Evolutionary conservation across 805 yeast species (phyloP).

Genomic region (Candida mattraensis): DNA sequence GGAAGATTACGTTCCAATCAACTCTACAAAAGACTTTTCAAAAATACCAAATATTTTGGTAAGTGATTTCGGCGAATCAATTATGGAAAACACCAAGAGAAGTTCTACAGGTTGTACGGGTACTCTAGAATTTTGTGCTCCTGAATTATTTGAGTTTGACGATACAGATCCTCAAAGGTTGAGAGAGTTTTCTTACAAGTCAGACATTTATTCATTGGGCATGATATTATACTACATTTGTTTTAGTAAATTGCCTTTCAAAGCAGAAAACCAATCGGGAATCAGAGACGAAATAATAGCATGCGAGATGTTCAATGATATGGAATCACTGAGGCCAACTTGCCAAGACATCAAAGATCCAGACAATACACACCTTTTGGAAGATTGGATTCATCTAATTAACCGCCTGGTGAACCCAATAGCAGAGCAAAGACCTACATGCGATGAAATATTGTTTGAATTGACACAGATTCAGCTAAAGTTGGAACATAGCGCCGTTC

Average conservation of each 20-base stretch:
- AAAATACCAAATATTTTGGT: slow-evolving; percentile 69
- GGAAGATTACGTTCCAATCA: slow-evolving; percentile 24
- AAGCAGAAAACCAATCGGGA: slow-evolving; percentile 22
- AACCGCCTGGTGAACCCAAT: slow-evolving; percentile 26
- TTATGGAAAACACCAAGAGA: slow-evolving; percentile 63
- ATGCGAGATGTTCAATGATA: slow-evolving; percentile 21
- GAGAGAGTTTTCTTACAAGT: slow-evolving; percentile 62
- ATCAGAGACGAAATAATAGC: slow-evolving; percentile 28
- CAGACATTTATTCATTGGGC: slow-evolving; percentile 84
- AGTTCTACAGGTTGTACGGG: slow-evolving; percentile 84
- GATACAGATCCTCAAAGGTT: slow-evolving; percentile 34
- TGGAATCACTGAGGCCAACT: slow-evolving; percentile 18
- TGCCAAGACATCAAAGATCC: slow-evolving; percentile 1
- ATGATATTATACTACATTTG: slow-evolving; percentile 77
- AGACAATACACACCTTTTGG: slow-evolving; percentile 22
- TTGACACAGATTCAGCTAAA: slow-evolving; percentile 19
- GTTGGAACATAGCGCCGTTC: slow-evolving; percentile 1
- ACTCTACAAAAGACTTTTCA: slow-evolving; percentile 22
- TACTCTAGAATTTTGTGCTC: slow-evolving; percentile 85
- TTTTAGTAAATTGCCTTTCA: slow-evolving; percentile 69
- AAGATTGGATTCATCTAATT: slow-evolving; percentile 33
- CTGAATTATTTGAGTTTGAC: slow-evolving; percentile 57
- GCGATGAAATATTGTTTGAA: slow-evolving; percentile 38
- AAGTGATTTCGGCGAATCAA: slow-evolving; percentile 90
- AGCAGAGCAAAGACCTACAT: slow-evolving; percentile 43